Base-by-base conservation (phyloP, 768 basidiomycete species). In the Agaricus bisporus region DNA sequence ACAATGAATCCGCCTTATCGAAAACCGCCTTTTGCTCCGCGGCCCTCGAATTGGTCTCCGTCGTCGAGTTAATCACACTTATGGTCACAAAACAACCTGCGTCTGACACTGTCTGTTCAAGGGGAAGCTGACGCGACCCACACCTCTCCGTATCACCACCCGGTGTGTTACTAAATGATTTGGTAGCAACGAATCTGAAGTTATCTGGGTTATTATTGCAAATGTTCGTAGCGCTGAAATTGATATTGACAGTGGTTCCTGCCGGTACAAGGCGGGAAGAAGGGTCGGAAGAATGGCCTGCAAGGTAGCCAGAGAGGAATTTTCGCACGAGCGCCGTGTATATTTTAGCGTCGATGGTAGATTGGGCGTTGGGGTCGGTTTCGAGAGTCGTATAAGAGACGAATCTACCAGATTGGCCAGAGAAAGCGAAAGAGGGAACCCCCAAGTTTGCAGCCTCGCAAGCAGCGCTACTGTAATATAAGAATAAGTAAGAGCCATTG, bases 371-470 rank as follows among this genome's bases (percentile, higher is more conserved):
- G 2, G 73, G 68, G 22, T 67, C 54, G 14, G 29, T 11, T 15
- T 62, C 57, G 56, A 80, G 76, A 15, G 76, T 78, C 22, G 78
- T 81, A 65, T 74, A 81, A 2, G 77, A 79, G 10, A 78, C 74
- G 49, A 72, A 68, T 0, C 70, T 65, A 9, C 69, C 75, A 2
- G 70, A 66, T 11, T 59, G 58, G 10, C 66, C 65, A 11, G 77
- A 79, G 65, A 78, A 79, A 0, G 79, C 79, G 29, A 73, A 68
- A 1, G 78, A 72, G 2, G 79, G 77, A 12, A 80, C 68, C 29
- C 79, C 79, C 58, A 75, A 70, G 39, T 68, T 59, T 1, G 77
- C 73, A 4, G 78, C 75, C 62, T 77, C 76, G 12, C 68, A 68
- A 0, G 79, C 77, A 2, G 79, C 79, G 5, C 77, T 77, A 20